A percentile compares a stretch with the other conserved stretches of the same genome.
Evolutionary conservation across 169 alveolate species (phyloP).

Genomic region (Neospora caninum): DNA sequence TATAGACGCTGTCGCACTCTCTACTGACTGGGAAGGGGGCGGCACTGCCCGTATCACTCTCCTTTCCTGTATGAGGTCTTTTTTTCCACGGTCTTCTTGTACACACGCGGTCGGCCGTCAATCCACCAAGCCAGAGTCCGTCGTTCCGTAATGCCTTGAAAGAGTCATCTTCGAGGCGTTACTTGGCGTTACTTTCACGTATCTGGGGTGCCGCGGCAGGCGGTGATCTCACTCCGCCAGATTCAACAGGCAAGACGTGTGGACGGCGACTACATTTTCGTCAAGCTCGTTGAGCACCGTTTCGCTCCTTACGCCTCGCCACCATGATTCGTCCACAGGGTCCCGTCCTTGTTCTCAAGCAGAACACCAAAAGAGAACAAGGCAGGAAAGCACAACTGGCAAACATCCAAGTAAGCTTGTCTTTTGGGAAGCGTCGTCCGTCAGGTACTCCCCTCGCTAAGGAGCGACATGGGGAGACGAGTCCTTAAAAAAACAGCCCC

Average conservation of each 20-base stretch:
- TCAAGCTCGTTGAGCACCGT: not conserved
- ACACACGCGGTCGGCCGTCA: not conserved
- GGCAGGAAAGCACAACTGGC: conserved; percentile 90
- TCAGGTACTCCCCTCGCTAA: too few relatives aligned
- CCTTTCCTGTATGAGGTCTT: not conserved
- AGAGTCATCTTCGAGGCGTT: not conserved
- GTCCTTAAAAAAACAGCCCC: too few relatives aligned
- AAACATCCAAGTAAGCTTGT: conserved; percentile 76
- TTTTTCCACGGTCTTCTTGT: not conserved
- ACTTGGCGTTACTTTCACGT: not conserved
- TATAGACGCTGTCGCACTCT: not conserved
- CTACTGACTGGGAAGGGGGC: not conserved
- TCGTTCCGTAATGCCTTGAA: not conserved
- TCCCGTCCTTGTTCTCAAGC: conserved; percentile 86
- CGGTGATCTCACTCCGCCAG: not conserved
- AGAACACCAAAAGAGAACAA: conserved; percentile 86
- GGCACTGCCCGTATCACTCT: not conserved
- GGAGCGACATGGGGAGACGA: too few relatives aligned
- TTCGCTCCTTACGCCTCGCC: not conserved
- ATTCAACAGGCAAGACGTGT: not conserved
- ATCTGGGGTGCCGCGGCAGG: not conserved
- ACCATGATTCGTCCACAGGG: conserved; percentile 75
- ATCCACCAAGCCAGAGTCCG: not conserved
- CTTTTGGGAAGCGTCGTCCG: not conserved
- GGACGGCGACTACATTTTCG: not conserved